A percentile compares a stretch with the other conserved stretches of the same genome.
Evolutionary conservation across 768 basidiomycete species (phyloP).

Genomic region (Mrakia hoshinonis): DNA sequence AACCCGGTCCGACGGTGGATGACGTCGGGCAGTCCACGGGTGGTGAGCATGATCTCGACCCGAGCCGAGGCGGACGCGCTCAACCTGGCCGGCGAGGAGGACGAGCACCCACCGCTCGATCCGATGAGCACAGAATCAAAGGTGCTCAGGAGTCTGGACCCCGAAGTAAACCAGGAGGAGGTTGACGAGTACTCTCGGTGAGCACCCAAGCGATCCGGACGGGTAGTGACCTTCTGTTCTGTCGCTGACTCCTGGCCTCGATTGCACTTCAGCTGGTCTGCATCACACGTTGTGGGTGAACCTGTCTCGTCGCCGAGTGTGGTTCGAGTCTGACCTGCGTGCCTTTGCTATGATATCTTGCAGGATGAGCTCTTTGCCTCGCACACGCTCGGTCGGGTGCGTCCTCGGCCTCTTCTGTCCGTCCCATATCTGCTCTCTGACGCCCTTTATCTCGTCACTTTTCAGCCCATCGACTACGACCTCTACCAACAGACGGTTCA

Average conservation of each 20-base stretch:
- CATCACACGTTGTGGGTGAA: constrained; percentile 16
- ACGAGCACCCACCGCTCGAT: neutral
- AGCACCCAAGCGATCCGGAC: neutral
- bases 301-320: neutral
- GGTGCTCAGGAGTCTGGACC: constrained; percentile 29
- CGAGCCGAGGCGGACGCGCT: neutral
- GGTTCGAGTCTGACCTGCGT: neutral
- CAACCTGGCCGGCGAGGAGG: neutral
- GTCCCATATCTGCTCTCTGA: neutral
- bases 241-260: neutral
- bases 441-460: neutral
- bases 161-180: constrained; percentile 30
- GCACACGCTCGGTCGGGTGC: constrained; percentile 20
- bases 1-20: constrained; percentile 75
- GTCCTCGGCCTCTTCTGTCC: neutral
- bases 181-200: constrained; percentile 35
- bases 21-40: neutral
- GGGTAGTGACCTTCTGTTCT: neutral
- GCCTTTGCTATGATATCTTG: neutral
- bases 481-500: constrained; percentile 21
- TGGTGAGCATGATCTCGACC: neutral
- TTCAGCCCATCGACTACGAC: constrained; percentile 19
- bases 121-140: constrained; percentile 30
- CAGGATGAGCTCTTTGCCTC: constrained; percentile 27
- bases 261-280: constrained; percentile 20